Percentiles rank a stretch among this genome's conserved stretches.
Conservation (phyloP, 2,329 filamentous ascomycete genomes). For the Penicillium paneum region DNA sequence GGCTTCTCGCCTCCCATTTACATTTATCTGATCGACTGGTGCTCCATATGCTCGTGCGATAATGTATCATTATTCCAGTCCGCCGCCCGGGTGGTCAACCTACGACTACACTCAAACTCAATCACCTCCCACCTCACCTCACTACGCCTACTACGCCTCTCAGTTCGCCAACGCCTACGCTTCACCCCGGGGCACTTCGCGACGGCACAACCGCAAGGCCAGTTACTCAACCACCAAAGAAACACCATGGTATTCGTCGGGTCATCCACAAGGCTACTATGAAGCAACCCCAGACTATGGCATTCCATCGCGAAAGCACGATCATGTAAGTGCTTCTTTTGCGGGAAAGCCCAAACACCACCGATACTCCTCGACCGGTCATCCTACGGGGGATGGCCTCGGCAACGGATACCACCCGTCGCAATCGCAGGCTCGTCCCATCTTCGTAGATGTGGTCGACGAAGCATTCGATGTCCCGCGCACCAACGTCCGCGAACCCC, state of each 20-base stretch:
- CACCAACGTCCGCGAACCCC: conserved; percentile 47
- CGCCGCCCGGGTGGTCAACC: conserved; percentile 48
- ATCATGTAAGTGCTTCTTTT: conserved; percentile 65
- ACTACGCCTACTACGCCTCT: conserved; percentile 53
- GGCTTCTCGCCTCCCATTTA: conserved; percentile 1
- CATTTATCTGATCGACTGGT: conserved; percentile 15
- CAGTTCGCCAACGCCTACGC: conserved; percentile 50
- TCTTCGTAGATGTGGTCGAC: conserved; percentile 56
- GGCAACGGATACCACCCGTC: conserved; percentile 24
- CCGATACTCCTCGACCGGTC: conserved; percentile 49
- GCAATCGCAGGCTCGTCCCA: conserved; percentile 50
- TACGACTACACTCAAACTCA: conserved; percentile 50
- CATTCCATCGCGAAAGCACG: conserved; percentile 54
- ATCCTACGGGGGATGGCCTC: conserved; percentile 30
- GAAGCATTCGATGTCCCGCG: conserved; percentile 51
- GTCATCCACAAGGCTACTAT: conserved; percentile 48
- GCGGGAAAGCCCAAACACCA: conserved; percentile 39
- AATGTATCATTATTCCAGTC: conserved; percentile 49
- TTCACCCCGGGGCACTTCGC: conserved; percentile 45
- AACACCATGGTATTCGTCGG: conserved; percentile 45
- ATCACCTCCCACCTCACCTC: conserved; percentile 51
- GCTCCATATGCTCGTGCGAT: conserved; percentile 36
- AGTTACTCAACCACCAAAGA: conserved; percentile 51
- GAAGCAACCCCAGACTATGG: conserved; percentile 49
- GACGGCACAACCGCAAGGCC: conserved; percentile 56